phyloP scores from a whole-genome alignment of 2,329 filamentous ascomycete species.

The Pseudogymnoascus sp. region DNA sequence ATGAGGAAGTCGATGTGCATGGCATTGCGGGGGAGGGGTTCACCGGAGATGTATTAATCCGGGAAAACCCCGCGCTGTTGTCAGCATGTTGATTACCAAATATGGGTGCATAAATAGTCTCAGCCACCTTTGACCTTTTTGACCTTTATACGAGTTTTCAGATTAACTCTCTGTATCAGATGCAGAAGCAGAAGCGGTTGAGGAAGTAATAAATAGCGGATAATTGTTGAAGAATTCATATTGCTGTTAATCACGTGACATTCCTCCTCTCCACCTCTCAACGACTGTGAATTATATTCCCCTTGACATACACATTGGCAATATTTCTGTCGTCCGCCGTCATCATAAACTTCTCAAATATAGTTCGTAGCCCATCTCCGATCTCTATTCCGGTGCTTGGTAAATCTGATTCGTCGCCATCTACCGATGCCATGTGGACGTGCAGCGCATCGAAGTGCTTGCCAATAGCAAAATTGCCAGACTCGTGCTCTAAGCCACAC shows the following conservation, averaged over 20 bases:
- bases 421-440: constrained; percentile 56
- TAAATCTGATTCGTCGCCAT: constrained; percentile 31
- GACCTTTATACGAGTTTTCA: no score
- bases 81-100: neutral
- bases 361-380: constrained; percentile 12
- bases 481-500: constrained; percentile 48
- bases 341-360: constrained; percentile 82
- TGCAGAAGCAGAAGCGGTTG: neutral
- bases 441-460: constrained; percentile 86
- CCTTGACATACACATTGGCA: constrained; percentile 75
- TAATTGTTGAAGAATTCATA: neutral
- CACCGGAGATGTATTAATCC: constrained; percentile 5
- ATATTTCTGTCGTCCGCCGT: constrained; percentile 86
- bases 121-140: constrained; percentile 24
- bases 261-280: neutral
- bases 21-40: neutral
- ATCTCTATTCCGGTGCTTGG: constrained; percentile 15
- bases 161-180: neutral
- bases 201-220: neutral
- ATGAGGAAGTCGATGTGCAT: neutral
- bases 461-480: constrained; percentile 75
- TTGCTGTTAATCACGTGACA: neutral
- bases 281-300: constrained; percentile 30
- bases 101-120: neutral
- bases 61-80: neutral